Evolutionary conservation across 2,329 filamentous ascomycete species (phyloP), one percentile per base, ranked within the genome.

Genomic region (Curvularia spicifera): DNA sequence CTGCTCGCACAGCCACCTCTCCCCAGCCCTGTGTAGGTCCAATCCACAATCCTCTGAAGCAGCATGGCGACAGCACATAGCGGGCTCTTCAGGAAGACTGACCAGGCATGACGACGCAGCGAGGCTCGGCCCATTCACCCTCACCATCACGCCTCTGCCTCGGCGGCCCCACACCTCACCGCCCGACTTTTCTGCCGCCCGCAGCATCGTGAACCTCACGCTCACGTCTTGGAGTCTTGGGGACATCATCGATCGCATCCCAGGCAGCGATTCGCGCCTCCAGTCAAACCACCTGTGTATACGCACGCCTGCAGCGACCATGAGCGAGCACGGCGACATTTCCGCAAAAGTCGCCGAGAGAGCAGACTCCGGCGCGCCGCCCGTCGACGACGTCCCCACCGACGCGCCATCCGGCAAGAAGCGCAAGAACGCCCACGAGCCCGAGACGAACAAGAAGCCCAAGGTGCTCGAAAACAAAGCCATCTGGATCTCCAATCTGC

Each of bases 401-500:
- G 57, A 55, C 53, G 50, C 10, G 45, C 40, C 31, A 29, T 53
- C 51, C 20, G 57, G 59, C 56, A 57, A 47, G 6, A 47, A 74
- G 64, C 69, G 71, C 47, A 73, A 71, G 53, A 60, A 59, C 12
- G 57, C 46, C 4, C 63, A 63, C 26, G 60, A 64, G n/a, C 29
- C 51, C 1, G 63, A 67, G 37, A 70, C 46, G 10, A 66, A 51
- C 44, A 74, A 75, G 54, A 76, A 76, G 59, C 50, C 66, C 29
- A 72, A 72, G 53, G 64, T 70, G 61, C 63, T 76, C 67, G 73
- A 93, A 68, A 98, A 97, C 76, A 96, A 91, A 5, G 94, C 94
- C 42, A 86, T 99, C 64, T 99, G 94, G 79, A 90, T 97, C 47
- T 96, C 93, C 4, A 91, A 91, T 12, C 85, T 99, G 4, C 96